A percentile compares a stretch with the other conserved stretches of the same genome.
phyloP scores from a whole-genome alignment of 345 rosid species.

The Rhodomyrtus tomentosa region DNA sequence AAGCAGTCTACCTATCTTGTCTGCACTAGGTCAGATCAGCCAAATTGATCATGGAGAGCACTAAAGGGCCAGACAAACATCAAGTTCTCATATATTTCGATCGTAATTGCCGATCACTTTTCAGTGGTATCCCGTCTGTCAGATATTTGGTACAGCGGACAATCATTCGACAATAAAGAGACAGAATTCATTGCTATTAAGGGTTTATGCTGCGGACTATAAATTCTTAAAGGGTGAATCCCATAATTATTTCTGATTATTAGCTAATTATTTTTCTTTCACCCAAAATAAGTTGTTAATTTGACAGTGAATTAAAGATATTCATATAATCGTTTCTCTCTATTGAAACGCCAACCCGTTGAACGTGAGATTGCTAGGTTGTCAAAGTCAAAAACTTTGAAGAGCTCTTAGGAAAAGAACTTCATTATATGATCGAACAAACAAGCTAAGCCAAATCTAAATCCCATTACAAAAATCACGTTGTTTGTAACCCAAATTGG shows the following conservation, averaged over 20 bases:
- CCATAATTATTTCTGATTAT: too few species aligned
- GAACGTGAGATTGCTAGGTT: not conserved
- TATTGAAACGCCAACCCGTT: too few species aligned
- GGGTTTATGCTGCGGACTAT: too few species aligned
- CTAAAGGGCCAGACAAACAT: not conserved
- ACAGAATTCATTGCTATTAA: too few species aligned
- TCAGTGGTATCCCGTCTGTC: not conserved
- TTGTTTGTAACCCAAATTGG: not conserved
- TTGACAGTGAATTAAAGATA: too few species aligned
- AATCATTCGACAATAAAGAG: too few species aligned
- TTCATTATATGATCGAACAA: not conserved
- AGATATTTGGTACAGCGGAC: not conserved
- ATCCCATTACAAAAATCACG: not conserved
- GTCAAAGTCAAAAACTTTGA: not conserved
- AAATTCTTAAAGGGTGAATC: too few species aligned
- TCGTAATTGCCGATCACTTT: not conserved
- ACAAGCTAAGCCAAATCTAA: not conserved
- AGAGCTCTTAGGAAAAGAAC: not conserved
- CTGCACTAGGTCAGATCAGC: not conserved
- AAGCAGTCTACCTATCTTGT: not conserved
- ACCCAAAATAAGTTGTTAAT: too few species aligned
- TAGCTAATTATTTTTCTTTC: too few species aligned
- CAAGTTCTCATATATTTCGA: not conserved
- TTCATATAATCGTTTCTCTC: too few species aligned
- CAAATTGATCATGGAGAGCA: not conserved